Evolutionary conservation across 2,329 filamentous ascomycete genomes (phyloP), one percentile per base, ranked within the genome.

Genomic region (Phaeosphaeria sp.): DNA sequence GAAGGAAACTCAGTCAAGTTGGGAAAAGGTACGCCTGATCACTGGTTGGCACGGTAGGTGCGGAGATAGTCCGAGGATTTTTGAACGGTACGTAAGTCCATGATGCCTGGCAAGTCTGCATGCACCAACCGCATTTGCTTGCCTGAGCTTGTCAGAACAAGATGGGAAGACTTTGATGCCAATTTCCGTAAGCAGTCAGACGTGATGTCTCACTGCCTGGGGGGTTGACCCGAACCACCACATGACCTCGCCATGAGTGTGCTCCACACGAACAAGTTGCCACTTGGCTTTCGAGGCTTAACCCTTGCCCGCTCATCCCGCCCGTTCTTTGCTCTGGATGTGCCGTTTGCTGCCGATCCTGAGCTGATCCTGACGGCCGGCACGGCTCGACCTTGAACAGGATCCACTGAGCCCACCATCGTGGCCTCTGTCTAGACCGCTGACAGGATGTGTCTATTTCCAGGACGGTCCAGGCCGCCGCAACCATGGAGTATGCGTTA

Each of bases 221-320:
- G 9, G 21, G 33, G 33, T 24, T 22, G 36, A 36, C 18, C 47
- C 33, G 6, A 13, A 36, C 30, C 6, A 36, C 30, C 46, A 47
- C 46, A 53, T 43, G 20, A 25, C 21, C 24, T 49, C 25, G 22
- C 21, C 48, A 22, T 11, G n/a, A 11, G 9, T n/a, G 39, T 27
- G 27, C 44, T 49, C 46, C 36, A 47, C 27, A n/a, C n/a, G 1
- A 20, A 15, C n/a, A 49, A 54, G 33, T 45, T 30, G 60, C 60
- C 60, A 60, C 55, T 48, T 57, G 56, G 49, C 53, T 49, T 51
- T 45, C n/a, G 40, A 11, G 11, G n/a, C 8, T 15, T 43, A 21
- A 11, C 5, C 40, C 40, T 43, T n/a, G 40, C 17, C 20, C 36
- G 47, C 48, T 56, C 53, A 57, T 48, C 49, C 51, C 33, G 53